Conservation (phyloP, 108 stramenopile species). For the Stephanodiscus minutulus region DNA sequence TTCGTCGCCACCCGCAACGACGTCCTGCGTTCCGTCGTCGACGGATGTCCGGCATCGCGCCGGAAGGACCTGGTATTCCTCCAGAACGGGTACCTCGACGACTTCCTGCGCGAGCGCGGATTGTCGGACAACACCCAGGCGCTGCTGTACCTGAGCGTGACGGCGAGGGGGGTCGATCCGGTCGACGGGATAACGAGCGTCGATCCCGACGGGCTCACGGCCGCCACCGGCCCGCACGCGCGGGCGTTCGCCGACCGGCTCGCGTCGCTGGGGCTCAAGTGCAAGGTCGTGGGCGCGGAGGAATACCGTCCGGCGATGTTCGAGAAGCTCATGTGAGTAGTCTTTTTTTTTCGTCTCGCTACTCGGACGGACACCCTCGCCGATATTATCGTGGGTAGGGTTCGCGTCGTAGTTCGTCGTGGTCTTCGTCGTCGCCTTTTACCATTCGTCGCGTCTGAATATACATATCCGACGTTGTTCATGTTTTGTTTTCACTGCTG, state of each 20-base stretch:
- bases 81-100: constrained; percentile 91
- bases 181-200: constrained; percentile 88
- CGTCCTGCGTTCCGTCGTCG: constrained; percentile 83
- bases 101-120: constrained; percentile 68
- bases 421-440: too few relatives aligned
- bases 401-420: too few relatives aligned
- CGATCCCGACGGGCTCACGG: constrained; percentile 92
- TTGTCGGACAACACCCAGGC: constrained; percentile 83
- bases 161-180: constrained; percentile 81
- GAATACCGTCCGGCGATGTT: constrained; percentile 82
- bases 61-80: constrained; percentile 90
- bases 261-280: constrained; percentile 68
- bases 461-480: not conserved
- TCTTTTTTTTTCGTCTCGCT: not conserved
- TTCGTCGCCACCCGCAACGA: constrained; percentile 92
- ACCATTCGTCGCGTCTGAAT: not conserved
- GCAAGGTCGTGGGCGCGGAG: constrained; percentile 67
- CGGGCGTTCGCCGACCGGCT: constrained; percentile 82
- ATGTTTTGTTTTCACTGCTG: not conserved
- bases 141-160: constrained; percentile 85
- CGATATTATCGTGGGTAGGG: too few relatives aligned
- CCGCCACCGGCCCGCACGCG: constrained; percentile 84
- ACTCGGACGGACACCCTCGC: not conserved
- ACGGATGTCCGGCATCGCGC: constrained; percentile 70
- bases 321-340: constrained; percentile 87